Percentiles rank a stretch among this genome's conserved stretches.
Conservation (phyloP, 345 rosid species). For the Eucalyptus camaldulensis region DNA sequence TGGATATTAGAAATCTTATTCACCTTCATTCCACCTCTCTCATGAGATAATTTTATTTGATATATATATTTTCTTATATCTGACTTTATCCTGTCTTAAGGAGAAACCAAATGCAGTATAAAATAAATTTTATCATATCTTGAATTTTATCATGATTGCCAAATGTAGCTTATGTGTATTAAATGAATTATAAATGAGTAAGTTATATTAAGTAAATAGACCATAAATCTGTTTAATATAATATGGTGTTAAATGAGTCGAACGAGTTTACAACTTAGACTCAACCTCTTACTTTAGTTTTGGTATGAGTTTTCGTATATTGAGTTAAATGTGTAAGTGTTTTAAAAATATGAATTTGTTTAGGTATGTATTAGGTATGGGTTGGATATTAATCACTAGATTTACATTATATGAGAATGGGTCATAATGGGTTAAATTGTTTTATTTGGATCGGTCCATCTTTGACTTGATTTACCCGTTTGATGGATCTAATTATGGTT, state of each 20-base stretch:
- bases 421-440: fast-evolving
- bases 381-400: not conserved
- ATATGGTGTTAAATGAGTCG: not conserved
- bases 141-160: fast-evolving
- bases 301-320: fast-evolving
- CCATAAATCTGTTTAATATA: no score
- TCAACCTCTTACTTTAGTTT: not conserved
- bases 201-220: no score
- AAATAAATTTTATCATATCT: no score
- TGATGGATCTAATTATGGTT: not conserved
- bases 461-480: not conserved
- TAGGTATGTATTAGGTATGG: not conserved
- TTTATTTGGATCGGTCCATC: not conserved
- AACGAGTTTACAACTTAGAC: not conserved
- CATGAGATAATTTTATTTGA: fast-evolving
- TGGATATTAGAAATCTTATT: no score
- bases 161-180: fast-evolving
- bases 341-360: not conserved
- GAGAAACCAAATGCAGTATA: fast-evolving
- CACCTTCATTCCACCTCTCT: fast-evolving
- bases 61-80: fast-evolving
- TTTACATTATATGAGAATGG: not conserved
- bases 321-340: not conserved
- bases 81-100: fast-evolving
- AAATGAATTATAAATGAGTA: no score